These are phyloP conservation scores for Ilyonectria sp. DNA, from an alignment of 2,329 filamentous ascomycete genomes.

Conservation along the genomic window DNA sequence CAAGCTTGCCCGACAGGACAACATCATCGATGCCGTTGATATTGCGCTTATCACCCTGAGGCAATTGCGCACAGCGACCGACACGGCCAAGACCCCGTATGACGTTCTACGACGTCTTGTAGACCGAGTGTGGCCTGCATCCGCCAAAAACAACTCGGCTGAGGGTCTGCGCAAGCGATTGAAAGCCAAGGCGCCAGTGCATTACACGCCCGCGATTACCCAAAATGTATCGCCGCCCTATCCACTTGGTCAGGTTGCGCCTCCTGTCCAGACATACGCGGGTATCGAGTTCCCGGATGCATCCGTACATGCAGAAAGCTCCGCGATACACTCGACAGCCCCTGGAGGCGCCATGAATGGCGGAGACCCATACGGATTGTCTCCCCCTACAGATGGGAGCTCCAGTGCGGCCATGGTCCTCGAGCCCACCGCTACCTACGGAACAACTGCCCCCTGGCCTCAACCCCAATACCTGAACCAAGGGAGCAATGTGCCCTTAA, in stretches of 20 bases:
- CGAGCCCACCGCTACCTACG: background rate
- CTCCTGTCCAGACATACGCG: background rate
- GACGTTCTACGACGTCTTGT: conserved; percentile 50
- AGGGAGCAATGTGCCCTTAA: background rate
- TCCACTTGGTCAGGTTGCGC: background rate
- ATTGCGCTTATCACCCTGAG: conserved; percentile 54
- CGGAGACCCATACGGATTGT: background rate
- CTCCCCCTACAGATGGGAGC: background rate
- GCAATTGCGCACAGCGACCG: conserved; percentile 47
- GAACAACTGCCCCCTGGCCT: background rate
- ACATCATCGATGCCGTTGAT: conserved; percentile 58
- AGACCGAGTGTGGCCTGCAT: conserved; percentile 25
- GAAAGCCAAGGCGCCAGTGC: background rate
- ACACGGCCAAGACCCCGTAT: conserved; percentile 52
- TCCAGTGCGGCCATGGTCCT: background rate
- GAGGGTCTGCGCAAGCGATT: conserved; percentile 8
- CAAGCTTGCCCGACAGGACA: conserved; percentile 57
- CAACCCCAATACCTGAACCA: background rate
- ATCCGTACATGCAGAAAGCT: background rate
- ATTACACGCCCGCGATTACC: background rate
- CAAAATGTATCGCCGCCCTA: background rate
- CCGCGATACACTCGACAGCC: background rate
- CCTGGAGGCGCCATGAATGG: background rate
- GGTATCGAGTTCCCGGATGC: background rate
- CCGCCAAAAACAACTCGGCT: background rate